These are phyloP conservation scores for Daldinia caldariorum DNA, from an alignment of 495 filamentous ascomycete genomes.

Conservation along the genomic window DNA sequence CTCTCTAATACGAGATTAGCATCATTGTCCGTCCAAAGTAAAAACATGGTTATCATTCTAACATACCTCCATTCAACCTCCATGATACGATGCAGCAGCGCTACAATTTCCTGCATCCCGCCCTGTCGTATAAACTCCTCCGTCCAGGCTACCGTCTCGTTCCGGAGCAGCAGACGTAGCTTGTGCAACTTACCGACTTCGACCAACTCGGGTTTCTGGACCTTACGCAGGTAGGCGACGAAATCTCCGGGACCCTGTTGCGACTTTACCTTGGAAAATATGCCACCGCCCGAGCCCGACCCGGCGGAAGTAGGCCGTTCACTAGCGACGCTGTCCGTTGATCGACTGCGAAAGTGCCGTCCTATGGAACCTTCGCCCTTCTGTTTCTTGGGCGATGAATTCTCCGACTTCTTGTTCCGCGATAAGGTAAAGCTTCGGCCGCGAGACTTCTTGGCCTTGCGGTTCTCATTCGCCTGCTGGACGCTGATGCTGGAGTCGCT, in stretches of 20 bases:
- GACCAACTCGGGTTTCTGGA: constrained; percentile 79
- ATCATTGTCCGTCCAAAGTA: constrained; percentile 31
- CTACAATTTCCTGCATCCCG: constrained; percentile 91
- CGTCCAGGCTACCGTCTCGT: constrained; percentile 95
- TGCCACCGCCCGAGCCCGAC: constrained; percentile 48
- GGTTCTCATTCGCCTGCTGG: constrained; percentile 48
- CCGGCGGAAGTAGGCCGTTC: constrained; percentile 58
- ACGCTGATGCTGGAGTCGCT: constrained; percentile 45
- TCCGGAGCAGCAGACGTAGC: constrained; percentile 85
- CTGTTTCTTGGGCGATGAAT: constrained; percentile 59
- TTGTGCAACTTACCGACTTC: constrained; percentile 97
- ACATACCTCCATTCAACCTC: constrained; percentile 94
- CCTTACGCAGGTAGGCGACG: constrained; percentile 79
- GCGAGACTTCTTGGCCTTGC: constrained; percentile 72
- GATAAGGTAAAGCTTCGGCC: constrained; percentile 81
- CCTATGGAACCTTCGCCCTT: constrained; percentile 62
- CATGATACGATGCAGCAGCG: constrained; percentile 87
- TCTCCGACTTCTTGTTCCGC: constrained; percentile 57
- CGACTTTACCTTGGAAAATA: constrained; percentile 64
- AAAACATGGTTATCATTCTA: background rate
- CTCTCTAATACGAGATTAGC: constrained; percentile 66
- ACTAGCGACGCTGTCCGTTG: constrained; percentile 60
- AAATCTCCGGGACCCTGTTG: constrained; percentile 77
- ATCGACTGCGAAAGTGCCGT: constrained; percentile 62
- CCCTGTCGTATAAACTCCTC: constrained; percentile 87